phyloP scores from a whole-genome alignment of 805 yeast species.

The Vanderwaltozyma tropicalis region DNA sequence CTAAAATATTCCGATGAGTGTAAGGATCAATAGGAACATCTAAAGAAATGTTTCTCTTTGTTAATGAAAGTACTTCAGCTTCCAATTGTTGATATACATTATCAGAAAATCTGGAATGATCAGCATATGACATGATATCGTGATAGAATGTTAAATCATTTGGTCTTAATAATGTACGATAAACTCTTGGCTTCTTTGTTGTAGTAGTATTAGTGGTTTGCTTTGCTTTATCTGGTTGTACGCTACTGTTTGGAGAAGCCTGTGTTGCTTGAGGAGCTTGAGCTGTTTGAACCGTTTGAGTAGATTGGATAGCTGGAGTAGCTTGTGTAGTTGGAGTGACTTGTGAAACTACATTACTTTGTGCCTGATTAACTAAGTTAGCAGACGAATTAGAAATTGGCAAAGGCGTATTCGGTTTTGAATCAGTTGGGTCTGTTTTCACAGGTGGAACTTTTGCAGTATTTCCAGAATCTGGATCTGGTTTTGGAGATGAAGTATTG shows the following conservation, averaged over 20 bases:
- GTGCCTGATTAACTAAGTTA: no score
- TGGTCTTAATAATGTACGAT: constrained; percentile 68
- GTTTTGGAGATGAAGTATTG: no score
- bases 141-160: constrained; percentile 74
- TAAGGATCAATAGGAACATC: constrained; percentile 67
- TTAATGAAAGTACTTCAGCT: constrained; percentile 70
- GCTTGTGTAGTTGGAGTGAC: not conserved
- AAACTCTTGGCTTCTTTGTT: constrained; percentile 52
- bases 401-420: no score
- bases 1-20: constrained; percentile 31
- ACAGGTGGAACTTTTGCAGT: not conserved
- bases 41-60: constrained; percentile 67
- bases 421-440: not conserved
- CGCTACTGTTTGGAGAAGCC: no score
- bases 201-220: constrained; percentile 5
- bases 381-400: no score
- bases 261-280: no score
- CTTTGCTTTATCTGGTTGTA: not conserved
- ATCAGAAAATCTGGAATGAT: constrained; percentile 71
- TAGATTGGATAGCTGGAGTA: no score
- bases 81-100: constrained; percentile 72
- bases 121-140: constrained; percentile 77
- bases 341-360: no score
- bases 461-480: not conserved
- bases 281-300: no score